These are phyloP conservation scores for Tilletia caries DNA, from an alignment of 1,284 basidiomycete species.

Conservation along the genomic window DNA sequence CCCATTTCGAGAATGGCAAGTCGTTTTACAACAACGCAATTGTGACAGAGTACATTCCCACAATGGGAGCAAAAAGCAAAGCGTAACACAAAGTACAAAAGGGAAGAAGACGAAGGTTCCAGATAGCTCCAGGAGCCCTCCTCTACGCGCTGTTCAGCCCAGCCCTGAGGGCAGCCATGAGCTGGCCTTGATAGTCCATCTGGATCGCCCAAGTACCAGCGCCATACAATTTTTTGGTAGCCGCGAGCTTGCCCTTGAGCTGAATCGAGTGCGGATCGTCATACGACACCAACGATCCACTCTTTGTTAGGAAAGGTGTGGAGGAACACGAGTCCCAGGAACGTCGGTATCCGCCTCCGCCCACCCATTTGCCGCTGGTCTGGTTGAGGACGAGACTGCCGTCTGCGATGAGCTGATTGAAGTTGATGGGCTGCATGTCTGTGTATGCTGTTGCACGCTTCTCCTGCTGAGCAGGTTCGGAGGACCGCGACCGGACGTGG, in stretches of 20 bases:
- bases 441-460: neutral
- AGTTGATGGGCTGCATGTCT: neutral
- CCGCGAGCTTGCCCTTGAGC: neutral
- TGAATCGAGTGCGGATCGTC: neutral
- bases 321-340: conserved; percentile 1
- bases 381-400: neutral
- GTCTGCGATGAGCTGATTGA: neutral
- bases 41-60: too few relatives aligned
- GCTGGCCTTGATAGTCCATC: neutral
- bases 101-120: neutral
- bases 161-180: neutral
- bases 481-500: neutral
- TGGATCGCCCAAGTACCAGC: neutral
- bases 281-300: neutral
- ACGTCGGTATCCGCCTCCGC: neutral
- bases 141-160: neutral
- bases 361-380: neutral
- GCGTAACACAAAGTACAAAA: neutral
- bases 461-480: neutral
- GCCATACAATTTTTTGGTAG: neutral
- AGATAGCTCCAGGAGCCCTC: neutral
- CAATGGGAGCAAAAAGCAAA: neutral
- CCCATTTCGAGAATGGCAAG: neutral
- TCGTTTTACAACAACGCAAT: too few relatives aligned
- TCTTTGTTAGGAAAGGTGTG: neutral